Evolutionary conservation across 495 filamentous ascomycete genomes (phyloP).

Genomic region (Aspergillus ellipticus): DNA sequence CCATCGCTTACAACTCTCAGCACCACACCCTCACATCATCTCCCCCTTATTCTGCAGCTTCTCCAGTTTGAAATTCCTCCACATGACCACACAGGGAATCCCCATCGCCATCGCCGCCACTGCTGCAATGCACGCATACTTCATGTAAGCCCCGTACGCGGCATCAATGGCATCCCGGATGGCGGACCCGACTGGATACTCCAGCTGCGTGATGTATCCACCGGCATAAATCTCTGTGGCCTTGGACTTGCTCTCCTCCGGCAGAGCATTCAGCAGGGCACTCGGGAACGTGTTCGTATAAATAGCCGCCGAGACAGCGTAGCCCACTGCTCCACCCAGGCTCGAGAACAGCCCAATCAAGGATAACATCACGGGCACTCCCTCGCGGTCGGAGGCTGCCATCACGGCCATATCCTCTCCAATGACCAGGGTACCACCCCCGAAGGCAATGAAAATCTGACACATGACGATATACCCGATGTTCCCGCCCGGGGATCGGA

Average conservation of each 20-base stretch:
- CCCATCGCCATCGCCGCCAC: slow-evolving; percentile 42
- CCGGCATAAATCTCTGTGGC: slow-evolving; percentile 39
- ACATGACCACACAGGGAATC: slow-evolving; percentile 40
- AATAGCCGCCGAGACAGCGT: slow-evolving; percentile 56
- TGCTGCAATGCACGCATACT: slow-evolving; percentile 51
- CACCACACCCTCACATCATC: slow-evolving; percentile 8
- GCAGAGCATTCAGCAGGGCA: slow-evolving; percentile 38
- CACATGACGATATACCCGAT: slow-evolving; percentile 70
- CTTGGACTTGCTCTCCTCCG: slow-evolving; percentile 36
- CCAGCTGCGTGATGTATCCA: slow-evolving; percentile 44
- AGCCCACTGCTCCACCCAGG: slow-evolving; percentile 62
- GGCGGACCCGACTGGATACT: slow-evolving; percentile 46
- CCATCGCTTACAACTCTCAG: too few species aligned
- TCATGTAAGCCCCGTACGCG: slow-evolving; percentile 54
- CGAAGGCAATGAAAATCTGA: slow-evolving; percentile 70
- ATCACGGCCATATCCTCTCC: slow-evolving; percentile 65
- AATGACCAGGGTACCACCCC: slow-evolving; percentile 59
- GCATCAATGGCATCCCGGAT: slow-evolving; percentile 49
- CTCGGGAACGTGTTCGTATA: slow-evolving; percentile 59
- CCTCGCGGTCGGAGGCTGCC: slow-evolving; percentile 50
- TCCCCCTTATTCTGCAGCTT: slow-evolving; percentile 34
- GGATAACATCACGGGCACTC: slow-evolving; percentile 64
- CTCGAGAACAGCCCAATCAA: slow-evolving; percentile 56
- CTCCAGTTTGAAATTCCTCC: slow-evolving; percentile 54
- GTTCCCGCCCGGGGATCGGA: slow-evolving; percentile 53